Evolutionary conservation across 2,329 filamentous ascomycete species (phyloP), one percentile per base, ranked within the genome.

Genomic region (Didymellaceae sp.): DNA sequence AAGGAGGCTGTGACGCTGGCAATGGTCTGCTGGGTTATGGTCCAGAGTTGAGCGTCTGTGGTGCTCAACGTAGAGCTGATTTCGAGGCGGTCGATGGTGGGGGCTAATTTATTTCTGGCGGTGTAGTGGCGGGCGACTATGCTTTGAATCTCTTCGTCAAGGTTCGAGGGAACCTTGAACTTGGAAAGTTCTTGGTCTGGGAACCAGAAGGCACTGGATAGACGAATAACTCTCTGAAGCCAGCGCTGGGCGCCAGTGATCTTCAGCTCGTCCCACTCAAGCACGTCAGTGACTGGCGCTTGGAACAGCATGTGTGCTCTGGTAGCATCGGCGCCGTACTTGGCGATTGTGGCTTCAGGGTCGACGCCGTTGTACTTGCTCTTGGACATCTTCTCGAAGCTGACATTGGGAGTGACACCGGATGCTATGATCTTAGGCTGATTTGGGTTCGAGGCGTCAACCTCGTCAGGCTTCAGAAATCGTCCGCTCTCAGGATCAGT

Each of bases 361-460:
- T 96, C 90, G 6, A 96, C 90, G 20, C 91, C 91, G 66, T 96
- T 96, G 75, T 94, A 81, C 73, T 96, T 96, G 64, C 90, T 95
- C 75, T 96, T 96, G 30, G 89, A 94, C 91, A 96, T 96, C 70
- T 96, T 96, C 71, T 96, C 91, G 62, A 83, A 96, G 1, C 84
- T 86, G 14, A 91, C 74, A 21, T 77, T 82, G 1, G 88, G 84
- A 0, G 67, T 63, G 38, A 81, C 74, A 3, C 85, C 83, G 0
- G 85, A 88, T 0, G 81, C 79, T 14, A 78, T 78, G n/a, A 94
- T 82, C 45, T 78, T 77, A 1, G 88, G 88, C 1, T 78, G 11
- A 92, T 81, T 46, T 78, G 77, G 1, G 88, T 88, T 13, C 11
- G 77, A 79, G 4, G 87, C 62, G 56, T 92, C 86, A 11, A 96